These are phyloP conservation scores for Diplogelasinospora grovesii DNA, from an alignment of 495 filamentous ascomycete species.

Conservation along the genomic window DNA sequence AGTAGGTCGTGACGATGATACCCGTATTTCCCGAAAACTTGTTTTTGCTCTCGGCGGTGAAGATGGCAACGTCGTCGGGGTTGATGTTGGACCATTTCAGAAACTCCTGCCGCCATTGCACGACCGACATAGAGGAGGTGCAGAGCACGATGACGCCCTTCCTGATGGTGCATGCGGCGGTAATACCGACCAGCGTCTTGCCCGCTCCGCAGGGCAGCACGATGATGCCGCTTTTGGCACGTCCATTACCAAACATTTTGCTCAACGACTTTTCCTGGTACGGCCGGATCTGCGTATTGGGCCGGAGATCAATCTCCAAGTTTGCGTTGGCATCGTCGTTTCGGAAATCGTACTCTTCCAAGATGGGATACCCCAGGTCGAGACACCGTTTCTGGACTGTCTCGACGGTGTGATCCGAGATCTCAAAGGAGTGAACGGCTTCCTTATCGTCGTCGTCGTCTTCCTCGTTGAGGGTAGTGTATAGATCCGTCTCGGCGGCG, in stretches of 20 bases:
- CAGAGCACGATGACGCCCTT: slow-evolving; percentile 93
- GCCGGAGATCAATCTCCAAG: slow-evolving; percentile 84
- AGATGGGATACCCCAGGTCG: slow-evolving; percentile 74
- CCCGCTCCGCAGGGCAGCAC: slow-evolving; percentile 95
- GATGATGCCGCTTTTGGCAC: slow-evolving; percentile 95
- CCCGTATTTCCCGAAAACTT: slow-evolving; percentile 85
- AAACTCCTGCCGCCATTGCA: slow-evolving; percentile 95
- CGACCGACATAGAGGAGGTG: slow-evolving; percentile 94
- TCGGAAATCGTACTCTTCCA: slow-evolving; percentile 98
- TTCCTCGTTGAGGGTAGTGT: slow-evolving; percentile 62
- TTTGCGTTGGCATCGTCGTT: slow-evolving; percentile 85
- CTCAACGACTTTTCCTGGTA: slow-evolving; percentile 96
- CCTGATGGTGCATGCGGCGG: slow-evolving; percentile 93
- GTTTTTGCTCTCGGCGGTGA: slow-evolving; percentile 90
- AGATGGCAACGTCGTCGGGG: slow-evolving; percentile 85
- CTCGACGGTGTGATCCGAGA: slow-evolving; percentile 69
- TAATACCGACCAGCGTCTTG: slow-evolving; percentile 95
- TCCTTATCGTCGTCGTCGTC: slow-evolving; percentile 87
- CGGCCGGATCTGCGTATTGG: slow-evolving; percentile 74
- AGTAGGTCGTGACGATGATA: slow-evolving; percentile 95
- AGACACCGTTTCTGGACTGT: slow-evolving; percentile 84
- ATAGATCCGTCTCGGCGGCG: slow-evolving; percentile 31
- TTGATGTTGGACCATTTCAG: slow-evolving; percentile 97
- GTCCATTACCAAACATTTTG: slow-evolving; percentile 99
- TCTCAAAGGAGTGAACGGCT: slow-evolving; percentile 93